Evolutionary conservation across 768 basidiomycete genomes (phyloP).

Genomic region (Leccinum uliginosum): DNA sequence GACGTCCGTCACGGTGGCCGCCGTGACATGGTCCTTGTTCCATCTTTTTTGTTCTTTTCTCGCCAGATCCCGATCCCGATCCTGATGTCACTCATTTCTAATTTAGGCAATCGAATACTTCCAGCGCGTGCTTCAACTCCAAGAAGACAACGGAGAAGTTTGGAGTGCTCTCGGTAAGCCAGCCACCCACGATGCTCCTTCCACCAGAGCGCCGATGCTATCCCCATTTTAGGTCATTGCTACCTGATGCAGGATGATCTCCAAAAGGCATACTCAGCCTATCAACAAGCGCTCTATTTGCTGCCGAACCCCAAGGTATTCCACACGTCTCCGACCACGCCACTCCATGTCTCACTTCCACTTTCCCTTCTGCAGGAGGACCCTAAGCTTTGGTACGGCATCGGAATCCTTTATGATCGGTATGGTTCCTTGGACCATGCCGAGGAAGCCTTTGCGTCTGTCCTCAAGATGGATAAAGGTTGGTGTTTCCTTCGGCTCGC

Average conservation of each 20-base stretch:
- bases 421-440: constrained; percentile 98
- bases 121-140: constrained; percentile 82
- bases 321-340: constrained; percentile 1
- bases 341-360: constrained; percentile 7
- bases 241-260: constrained; percentile 99
- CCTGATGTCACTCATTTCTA: constrained; percentile 30
- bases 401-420: constrained; percentile 97
- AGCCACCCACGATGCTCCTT: constrained; percentile 16
- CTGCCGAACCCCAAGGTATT: constrained; percentile 90
- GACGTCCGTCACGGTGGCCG: constrained; percentile 28
- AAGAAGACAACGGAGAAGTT: constrained; percentile 97
- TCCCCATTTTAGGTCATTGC: constrained; percentile 68
- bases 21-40: constrained; percentile 18
- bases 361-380: constrained; percentile 57
- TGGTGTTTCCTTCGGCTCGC: constrained; percentile 18
- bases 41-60: constrained; percentile 14
- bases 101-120: constrained; percentile 92
- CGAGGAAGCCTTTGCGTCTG: constrained; percentile 96
- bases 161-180: constrained; percentile 89
- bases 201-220: constrained; percentile 13
- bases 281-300: constrained; percentile 95
- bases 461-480: constrained; percentile 97
- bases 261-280: constrained; percentile 96
- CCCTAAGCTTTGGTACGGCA: constrained; percentile 99
- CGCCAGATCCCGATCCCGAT: constrained; percentile 26